Percentiles rank a stretch among this genome's conserved stretches.
These are phyloP conservation scores for Arthrocladium fulminans DNA, from an alignment of 2,329 filamentous ascomycete genomes.

Conservation along the genomic window DNA sequence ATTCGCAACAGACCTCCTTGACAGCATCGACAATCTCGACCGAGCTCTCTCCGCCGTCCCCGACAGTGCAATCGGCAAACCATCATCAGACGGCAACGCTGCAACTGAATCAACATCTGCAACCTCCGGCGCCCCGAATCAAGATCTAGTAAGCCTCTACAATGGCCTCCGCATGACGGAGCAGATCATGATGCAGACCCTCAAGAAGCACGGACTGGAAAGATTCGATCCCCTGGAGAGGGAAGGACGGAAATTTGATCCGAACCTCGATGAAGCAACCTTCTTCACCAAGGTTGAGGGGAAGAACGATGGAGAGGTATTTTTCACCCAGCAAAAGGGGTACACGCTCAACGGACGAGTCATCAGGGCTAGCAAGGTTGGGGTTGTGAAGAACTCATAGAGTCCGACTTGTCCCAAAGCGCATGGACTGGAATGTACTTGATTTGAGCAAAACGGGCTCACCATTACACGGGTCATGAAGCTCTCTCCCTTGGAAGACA, in stretches of 20 bases:
- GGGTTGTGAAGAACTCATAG: slow-evolving; percentile 75
- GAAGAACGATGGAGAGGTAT: slow-evolving; percentile 84
- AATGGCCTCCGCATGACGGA: slow-evolving; percentile 95
- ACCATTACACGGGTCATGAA: no score
- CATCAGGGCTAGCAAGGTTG: slow-evolving; percentile 87
- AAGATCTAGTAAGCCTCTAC: slow-evolving; percentile 72
- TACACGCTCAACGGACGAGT: slow-evolving; percentile 88
- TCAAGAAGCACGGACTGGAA: slow-evolving; percentile 91
- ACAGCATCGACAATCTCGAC: slow-evolving; percentile 94
- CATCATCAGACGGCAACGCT: slow-evolving; percentile 24
- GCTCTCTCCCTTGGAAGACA: no score
- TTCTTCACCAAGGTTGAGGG: slow-evolving; percentile 83
- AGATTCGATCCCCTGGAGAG: slow-evolving; percentile 64
- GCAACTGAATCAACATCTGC: slow-evolving; percentile 29
- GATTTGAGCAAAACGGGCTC: no score
- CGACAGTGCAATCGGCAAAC: slow-evolving; percentile 56
- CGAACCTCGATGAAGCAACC: slow-evolving; percentile 91
- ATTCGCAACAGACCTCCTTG: slow-evolving; percentile 90
- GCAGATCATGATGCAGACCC: slow-evolving; percentile 71
- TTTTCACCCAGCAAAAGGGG: slow-evolving; percentile 90
- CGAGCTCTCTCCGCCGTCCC: slow-evolving; percentile 77
- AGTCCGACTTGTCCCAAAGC: not conserved
- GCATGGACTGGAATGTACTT: not conserved
- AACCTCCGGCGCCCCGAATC: slow-evolving; percentile 42
- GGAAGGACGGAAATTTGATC: slow-evolving; percentile 79